These are phyloP conservation scores for Hyparrhenia diplandra DNA, from an alignment of 176 grass and related monocot species.

Conservation along the genomic window DNA sequence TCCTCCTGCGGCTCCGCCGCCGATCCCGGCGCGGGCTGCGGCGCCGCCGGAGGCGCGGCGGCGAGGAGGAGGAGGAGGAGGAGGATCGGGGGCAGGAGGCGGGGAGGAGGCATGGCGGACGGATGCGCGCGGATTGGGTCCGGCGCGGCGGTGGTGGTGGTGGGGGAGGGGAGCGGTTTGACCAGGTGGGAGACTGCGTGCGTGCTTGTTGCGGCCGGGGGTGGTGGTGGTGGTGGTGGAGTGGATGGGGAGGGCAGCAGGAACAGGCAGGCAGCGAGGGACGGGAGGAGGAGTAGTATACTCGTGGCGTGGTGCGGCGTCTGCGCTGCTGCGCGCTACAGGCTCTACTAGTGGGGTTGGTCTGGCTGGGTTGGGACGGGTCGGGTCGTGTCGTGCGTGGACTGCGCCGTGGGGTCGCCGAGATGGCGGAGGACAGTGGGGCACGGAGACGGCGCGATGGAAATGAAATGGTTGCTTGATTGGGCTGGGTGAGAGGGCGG, in stretches of 20 bases:
- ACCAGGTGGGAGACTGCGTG: conserved; percentile 27
- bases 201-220: neutral
- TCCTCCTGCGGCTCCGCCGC: conserved; percentile 43
- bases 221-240: neutral
- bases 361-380: neutral
- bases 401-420: conserved; percentile 7
- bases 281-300: neutral
- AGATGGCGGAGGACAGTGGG: neutral
- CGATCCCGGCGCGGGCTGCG: conserved; percentile 9
- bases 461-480: neutral
- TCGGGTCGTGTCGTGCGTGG: neutral
- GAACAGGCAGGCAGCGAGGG: neutral
- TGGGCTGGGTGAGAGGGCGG: neutral
- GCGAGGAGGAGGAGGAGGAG: conserved; percentile 11
- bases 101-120: conserved; percentile 36
- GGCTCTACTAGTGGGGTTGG: conserved; percentile 22
- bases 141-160: neutral
- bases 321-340: too few species aligned
- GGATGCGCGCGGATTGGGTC: neutral
- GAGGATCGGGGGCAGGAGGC: neutral
- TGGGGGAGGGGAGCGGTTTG: conserved; percentile 9
- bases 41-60: neutral
- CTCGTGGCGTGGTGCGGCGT: neutral
- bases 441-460: neutral
- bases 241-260: conserved; percentile 6